Evolutionary conservation across 352 stramenopile genomes (phyloP), one percentile per base, ranked within the genome.

Genomic region (Pythium dissimile): DNA sequence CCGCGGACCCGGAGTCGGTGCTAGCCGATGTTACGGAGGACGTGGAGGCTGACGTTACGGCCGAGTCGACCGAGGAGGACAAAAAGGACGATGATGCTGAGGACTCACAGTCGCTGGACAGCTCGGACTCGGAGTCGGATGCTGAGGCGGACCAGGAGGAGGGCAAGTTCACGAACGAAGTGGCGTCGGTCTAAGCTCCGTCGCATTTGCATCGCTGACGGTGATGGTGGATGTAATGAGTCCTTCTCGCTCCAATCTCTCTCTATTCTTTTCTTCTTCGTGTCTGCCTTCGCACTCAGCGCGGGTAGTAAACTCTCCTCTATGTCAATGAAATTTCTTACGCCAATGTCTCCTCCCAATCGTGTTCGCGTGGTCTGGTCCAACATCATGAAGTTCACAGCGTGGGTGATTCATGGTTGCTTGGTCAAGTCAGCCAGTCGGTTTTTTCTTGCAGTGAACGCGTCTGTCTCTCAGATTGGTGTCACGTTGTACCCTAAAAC

Each of bases 41-140:
- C 21, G 51, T 77, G 16, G 80, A 91, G 63, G 64, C 86, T n/a
- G 81, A 91, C 59, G 64, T 89, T 10, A 75, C 88, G 65, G 80
- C 78, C 9, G 69, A 56, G 30, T 54, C 61, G 27, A 57, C 61
- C 30, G 51, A 66, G 34, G 54, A 54, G 39, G 39, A 48, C 24
- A 37, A 35, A 44, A 61, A 64, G 20, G 73, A 85, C 43, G 65
- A 62, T 20, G 61, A 59, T 12, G 66, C 71, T 20, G 74, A 80
- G 27, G 49, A 72, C 24, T 50, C 59, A 9, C 69, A 86, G 62
- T 65, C 67, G 30, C 52, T 88, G 30, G 59, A 69, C 11, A 71
- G 77, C 39, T 89, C 81, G 16, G 71, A 87, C 34, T 86, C 73
- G 46, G 64, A 80, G 38, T 59, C 52, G 44, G 64, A 77, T 24